phyloP scores from a whole-genome alignment of 2,329 filamentous ascomycete genomes.

The Pseudocercospora pini-densiflorae region DNA sequence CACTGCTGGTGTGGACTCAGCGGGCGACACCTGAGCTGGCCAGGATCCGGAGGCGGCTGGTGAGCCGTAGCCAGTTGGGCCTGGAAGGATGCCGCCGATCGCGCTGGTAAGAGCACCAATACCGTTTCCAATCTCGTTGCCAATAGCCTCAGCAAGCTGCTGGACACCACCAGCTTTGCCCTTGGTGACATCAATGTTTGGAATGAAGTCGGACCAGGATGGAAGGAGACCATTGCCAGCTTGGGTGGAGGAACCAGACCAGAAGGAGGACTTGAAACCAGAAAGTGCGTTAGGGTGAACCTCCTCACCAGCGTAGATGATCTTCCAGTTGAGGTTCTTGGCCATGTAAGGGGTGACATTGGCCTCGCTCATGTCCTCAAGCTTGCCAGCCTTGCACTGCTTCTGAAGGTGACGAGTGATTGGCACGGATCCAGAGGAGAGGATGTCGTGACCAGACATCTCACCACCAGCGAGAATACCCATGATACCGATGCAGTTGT shows the following conservation, averaged over 20 bases:
- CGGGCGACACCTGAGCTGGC: conserved; percentile 4
- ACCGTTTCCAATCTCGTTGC: conserved; percentile 8
- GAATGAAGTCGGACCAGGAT: conserved; percentile 31
- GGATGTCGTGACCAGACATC: conserved; percentile 32
- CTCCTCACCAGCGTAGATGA: conserved; percentile 39
- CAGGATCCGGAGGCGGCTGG: not conserved
- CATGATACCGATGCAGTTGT: conserved; percentile 64
- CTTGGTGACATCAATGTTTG: conserved; percentile 33
- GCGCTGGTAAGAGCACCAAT: conserved; percentile 8
- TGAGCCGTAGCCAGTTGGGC: conserved; percentile 6
- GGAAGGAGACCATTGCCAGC: conserved; percentile 26
- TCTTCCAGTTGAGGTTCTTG: conserved; percentile 42
- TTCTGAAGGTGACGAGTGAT: conserved; percentile 48
- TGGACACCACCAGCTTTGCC: conserved; percentile 34
- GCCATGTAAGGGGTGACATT: conserved; percentile 38
- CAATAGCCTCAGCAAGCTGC: conserved; percentile 13
- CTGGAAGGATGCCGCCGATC: conserved; percentile 3
- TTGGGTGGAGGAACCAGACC: conserved; percentile 42
- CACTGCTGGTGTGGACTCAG: not conserved
- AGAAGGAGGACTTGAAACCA: conserved; percentile 47
- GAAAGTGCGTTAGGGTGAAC: conserved; percentile 40
- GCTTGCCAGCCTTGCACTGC: conserved; percentile 36
- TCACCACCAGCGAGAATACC: conserved; percentile 47
- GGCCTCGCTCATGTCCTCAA: conserved; percentile 38
- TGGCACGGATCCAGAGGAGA: conserved; percentile 49